These are phyloP conservation scores for Talaromyces stipitatus DNA, from an alignment of 495 filamentous ascomycete species.

Conservation along the genomic window DNA sequence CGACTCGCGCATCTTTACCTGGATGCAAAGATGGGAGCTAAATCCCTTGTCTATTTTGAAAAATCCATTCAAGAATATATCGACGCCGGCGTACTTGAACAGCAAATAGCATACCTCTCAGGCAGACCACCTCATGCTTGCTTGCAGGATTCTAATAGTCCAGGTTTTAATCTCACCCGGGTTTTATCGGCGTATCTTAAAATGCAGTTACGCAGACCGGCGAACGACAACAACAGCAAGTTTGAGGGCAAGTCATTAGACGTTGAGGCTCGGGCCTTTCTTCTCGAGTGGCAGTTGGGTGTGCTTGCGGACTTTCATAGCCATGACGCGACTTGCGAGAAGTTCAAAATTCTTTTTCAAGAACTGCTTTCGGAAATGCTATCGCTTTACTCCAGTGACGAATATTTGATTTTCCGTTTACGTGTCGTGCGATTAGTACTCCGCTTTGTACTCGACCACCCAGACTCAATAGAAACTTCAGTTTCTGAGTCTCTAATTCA, in stretches of 20 bases:
- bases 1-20: constrained; percentile 40
- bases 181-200: constrained; percentile 40
- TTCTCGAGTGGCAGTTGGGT: constrained; percentile 52
- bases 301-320: constrained; percentile 26
- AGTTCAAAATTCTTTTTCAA: constrained; percentile 24
- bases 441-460: constrained; percentile 31
- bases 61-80: constrained; percentile 42
- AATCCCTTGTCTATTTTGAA: constrained; percentile 33
- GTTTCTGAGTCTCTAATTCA: constrained; percentile 22
- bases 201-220: constrained; percentile 29
- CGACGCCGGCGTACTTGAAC: constrained; percentile 30
- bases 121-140: constrained; percentile 16
- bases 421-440: constrained; percentile 36
- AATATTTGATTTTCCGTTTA: constrained; percentile 38
- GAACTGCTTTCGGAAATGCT: constrained; percentile 29
- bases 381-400: constrained; percentile 26
- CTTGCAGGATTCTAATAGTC: constrained; percentile 27
- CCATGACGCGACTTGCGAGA: constrained; percentile 20
- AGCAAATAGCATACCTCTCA: constrained; percentile 15
- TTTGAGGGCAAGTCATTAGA: constrained; percentile 37
- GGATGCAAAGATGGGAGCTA: constrained; percentile 23
- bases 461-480: constrained; percentile 20
- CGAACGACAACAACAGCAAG: constrained; percentile 1
- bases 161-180: constrained; percentile 37
- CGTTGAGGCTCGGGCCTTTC: constrained; percentile 28